Evolutionary conservation across 768 basidiomycete genomes (phyloP), one percentile per base, ranked within the genome.

Genomic region (Kwoniella sp.): DNA sequence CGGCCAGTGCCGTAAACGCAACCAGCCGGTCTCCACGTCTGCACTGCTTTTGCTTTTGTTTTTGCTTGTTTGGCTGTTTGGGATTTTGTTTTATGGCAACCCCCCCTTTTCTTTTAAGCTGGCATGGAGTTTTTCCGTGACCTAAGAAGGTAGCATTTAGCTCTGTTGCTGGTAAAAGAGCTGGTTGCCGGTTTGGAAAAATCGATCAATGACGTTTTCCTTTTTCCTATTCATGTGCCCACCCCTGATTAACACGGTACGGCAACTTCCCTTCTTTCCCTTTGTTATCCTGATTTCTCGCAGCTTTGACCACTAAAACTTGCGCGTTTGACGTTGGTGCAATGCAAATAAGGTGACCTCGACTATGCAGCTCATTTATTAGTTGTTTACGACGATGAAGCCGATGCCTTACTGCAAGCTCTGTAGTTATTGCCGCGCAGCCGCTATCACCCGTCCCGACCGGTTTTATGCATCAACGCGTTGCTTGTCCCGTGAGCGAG

Each of bases 91-190:
- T 11, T 45, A 7, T 45, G 41, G 41, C n/a, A n/a, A 45, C 41
- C 20, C 41, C 41, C 41, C 41, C 41, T 45, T 45, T 45, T 45
- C 20, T 45, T 4, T n/a, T n/a, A n/a, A n/a, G 15, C 8, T 45
- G 41, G n/a, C n/a, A n/a, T n/a, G n/a, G n/a, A n/a, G 41, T 45
- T 45, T 45, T 45, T 45, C 41, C 41, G 41, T 45, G 41, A 17
- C 41, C n/a, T n/a, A n/a, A n/a, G n/a, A n/a, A n/a, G n/a, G n/a
- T n/a, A n/a, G n/a, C n/a, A n/a, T n/a, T n/a, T n/a, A n/a, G n/a
- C n/a, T n/a, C n/a, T n/a, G n/a, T n/a, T n/a, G n/a, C n/a, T n/a
- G n/a, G n/a, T n/a, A n/a, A n/a, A n/a, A n/a, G n/a, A 45, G 8
- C 41, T 9, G 41, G 41, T 37, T 37, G 34, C 34, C 13, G 34